Conservation (phyloP, 345 rosid genomes). For the Populus tremula region DNA sequence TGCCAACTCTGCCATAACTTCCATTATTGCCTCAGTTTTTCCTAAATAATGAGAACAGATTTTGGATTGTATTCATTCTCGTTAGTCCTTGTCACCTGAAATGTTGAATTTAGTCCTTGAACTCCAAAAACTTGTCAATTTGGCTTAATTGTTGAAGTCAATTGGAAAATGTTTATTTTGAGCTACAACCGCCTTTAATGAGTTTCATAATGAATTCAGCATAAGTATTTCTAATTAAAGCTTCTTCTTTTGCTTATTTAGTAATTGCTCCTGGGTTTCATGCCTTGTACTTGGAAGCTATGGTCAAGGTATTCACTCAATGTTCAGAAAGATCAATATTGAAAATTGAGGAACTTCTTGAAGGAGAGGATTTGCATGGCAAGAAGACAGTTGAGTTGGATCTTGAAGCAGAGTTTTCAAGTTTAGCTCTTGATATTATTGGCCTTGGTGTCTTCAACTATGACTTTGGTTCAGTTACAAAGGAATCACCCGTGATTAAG, state of each 20-base stretch:
- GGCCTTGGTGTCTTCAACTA: constrained; percentile 94
- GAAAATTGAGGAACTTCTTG: constrained; percentile 69
- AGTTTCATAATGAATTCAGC: neutral
- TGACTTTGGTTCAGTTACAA: constrained; percentile 86
- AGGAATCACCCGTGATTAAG: constrained; percentile 95
- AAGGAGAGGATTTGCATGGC: constrained; percentile 38
- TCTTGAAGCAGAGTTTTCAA: constrained; percentile 94
- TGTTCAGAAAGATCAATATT: constrained; percentile 70
- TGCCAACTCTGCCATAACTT: no score
- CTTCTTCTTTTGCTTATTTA: constrained; percentile 28
- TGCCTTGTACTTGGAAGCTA: constrained; percentile 75
- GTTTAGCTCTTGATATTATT: constrained; percentile 87
- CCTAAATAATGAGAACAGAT: no score
- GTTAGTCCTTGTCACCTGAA: no score
- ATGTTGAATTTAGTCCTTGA: no score
- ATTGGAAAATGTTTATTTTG: no score
- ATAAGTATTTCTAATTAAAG: neutral
- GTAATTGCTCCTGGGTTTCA: constrained; percentile 95
- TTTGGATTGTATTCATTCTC: no score
- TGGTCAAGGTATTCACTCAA: constrained; percentile 71
- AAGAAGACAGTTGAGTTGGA: constrained; percentile 61
- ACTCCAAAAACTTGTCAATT: no score
- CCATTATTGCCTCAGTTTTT: no score
- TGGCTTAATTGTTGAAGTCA: no score
- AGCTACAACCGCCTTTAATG: neutral